Evolutionary conservation across 352 stramenopile species (phyloP).

Genomic region (Thalassiosira ordinaria): DNA sequence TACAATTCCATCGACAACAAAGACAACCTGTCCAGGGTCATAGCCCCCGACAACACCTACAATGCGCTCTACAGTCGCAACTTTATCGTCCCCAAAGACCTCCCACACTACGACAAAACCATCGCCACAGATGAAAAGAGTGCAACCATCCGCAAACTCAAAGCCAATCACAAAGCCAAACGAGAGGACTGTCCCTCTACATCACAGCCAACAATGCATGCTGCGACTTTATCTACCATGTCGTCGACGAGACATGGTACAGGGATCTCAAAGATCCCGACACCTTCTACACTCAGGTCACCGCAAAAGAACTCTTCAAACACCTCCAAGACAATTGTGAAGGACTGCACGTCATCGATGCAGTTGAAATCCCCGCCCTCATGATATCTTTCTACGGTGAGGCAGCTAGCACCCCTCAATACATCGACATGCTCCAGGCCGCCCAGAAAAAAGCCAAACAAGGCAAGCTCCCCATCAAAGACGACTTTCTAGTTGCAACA

Average conservation of each 20-base stretch:
- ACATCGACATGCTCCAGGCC: constrained; percentile 37
- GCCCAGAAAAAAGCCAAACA: constrained; percentile 9
- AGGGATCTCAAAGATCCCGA: constrained; percentile 2
- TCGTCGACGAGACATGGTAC: constrained; percentile 14
- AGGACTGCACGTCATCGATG: constrained; percentile 8
- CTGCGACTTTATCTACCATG: background rate
- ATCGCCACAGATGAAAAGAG: background rate
- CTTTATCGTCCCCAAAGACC: background rate
- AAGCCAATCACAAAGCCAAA: background rate
- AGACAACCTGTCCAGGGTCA: background rate
- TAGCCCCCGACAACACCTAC: background rate
- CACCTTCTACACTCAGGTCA: constrained; percentile 24
- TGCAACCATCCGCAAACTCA: background rate
- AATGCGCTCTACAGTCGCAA: background rate
- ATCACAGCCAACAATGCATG: background rate
- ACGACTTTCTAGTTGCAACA: constrained; percentile 16
- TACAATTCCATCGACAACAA: background rate
- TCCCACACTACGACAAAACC: background rate
- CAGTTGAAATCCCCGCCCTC: constrained; percentile 2
- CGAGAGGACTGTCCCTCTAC: background rate
- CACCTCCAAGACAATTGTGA: constrained; percentile 8
- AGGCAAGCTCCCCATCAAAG: constrained; percentile 7
- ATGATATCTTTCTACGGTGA: constrained; percentile 9
- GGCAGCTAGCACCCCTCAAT: constrained; percentile 10
- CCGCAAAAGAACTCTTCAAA: background rate